phyloP scores from a whole-genome alignment of 495 filamentous ascomycete genomes.

The Podospora pseudoanserina region DNA sequence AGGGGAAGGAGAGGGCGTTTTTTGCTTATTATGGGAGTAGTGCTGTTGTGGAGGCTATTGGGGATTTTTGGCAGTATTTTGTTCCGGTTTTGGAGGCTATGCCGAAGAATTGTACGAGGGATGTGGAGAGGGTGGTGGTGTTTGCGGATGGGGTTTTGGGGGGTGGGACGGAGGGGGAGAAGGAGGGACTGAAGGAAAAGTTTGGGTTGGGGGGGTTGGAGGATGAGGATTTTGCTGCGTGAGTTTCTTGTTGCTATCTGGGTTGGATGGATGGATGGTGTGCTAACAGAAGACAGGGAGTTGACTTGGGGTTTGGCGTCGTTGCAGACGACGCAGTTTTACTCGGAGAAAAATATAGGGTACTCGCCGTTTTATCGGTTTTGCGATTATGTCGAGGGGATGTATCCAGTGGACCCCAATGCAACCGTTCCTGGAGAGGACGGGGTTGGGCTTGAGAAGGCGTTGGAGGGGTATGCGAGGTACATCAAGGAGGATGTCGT shows the following conservation, averaged over 20 bases:
- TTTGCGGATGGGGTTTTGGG: conserved; percentile 51
- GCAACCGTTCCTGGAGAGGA: conserved; percentile 25
- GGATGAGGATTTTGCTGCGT: conserved; percentile 58
- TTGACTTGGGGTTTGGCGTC: conserved; percentile 55
- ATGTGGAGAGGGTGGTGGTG: conserved; percentile 53
- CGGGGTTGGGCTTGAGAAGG: conserved; percentile 30
- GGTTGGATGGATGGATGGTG: not conserved
- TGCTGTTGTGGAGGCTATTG: conserved; percentile 60
- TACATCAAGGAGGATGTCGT: conserved; percentile 49
- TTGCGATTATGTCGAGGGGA: conserved; percentile 37
- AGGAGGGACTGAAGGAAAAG: conserved; percentile 52
- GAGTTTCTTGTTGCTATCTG: conserved; percentile 9
- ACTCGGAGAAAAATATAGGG: conserved; percentile 28
- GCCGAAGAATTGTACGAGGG: conserved; percentile 60
- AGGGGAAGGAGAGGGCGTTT: conserved; percentile 58
- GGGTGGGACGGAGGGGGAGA: conserved; percentile 41
- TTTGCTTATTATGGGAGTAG: conserved; percentile 65
- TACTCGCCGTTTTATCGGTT: conserved; percentile 31
- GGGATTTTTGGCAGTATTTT: conserved; percentile 66
- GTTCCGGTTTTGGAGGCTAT: conserved; percentile 58
- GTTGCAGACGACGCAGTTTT: conserved; percentile 52
- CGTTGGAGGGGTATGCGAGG: conserved; percentile 38
- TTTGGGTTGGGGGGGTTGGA: conserved; percentile 54
- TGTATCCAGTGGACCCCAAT: conserved; percentile 30
- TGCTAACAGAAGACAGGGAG: conserved; percentile 27